phyloP scores from a whole-genome alignment of 2,329 filamentous ascomycete genomes.

The Dactylella cylindrospora region DNA sequence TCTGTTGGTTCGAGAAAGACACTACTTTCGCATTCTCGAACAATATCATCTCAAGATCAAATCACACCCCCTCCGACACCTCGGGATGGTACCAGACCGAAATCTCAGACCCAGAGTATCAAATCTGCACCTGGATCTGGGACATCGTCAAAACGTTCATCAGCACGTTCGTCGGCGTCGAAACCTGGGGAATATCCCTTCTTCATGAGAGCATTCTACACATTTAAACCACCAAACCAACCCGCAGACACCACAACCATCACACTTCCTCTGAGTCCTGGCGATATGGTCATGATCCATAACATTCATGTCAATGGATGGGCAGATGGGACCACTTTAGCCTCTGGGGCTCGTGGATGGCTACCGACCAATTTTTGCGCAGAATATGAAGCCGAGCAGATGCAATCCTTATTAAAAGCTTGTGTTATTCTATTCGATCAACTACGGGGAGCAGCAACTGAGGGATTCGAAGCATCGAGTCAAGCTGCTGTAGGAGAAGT shows the following conservation, averaged over 20 bases:
- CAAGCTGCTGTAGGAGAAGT: slow-evolving; percentile 47
- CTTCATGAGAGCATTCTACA: slow-evolving; percentile 90
- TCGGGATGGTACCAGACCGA: slow-evolving; percentile 35
- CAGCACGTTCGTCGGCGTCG: too few relatives aligned
- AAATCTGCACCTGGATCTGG: too few relatives aligned
- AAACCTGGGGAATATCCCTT: slow-evolving; percentile 26
- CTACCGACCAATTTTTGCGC: slow-evolving; percentile 98
- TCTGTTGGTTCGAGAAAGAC: slow-evolving; percentile 43
- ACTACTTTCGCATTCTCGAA: slow-evolving; percentile 35
- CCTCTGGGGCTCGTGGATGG: slow-evolving; percentile 87
- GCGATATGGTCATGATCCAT: slow-evolving; percentile 90
- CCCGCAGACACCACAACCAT: slow-evolving; percentile 76
- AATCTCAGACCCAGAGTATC: slow-evolving; percentile 36
- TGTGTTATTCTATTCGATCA: slow-evolving; percentile 48
- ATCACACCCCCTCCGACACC: slow-evolving; percentile 42
- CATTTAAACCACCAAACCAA: slow-evolving; percentile 77
- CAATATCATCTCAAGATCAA: slow-evolving; percentile 36
- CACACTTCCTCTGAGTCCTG: slow-evolving; percentile 82
- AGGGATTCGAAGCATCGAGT: slow-evolving; percentile 43
- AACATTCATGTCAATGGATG: slow-evolving; percentile 98
- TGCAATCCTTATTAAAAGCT: slow-evolving; percentile 77
- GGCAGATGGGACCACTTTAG: slow-evolving; percentile 90
- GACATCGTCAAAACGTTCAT: slow-evolving; percentile 31
- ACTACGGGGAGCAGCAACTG: slow-evolving; percentile 45
- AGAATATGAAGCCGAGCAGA: slow-evolving; percentile 83